phyloP scores from a whole-genome alignment of 192 early-diverging fungal species.

The Mortierella hygrophila region DNA sequence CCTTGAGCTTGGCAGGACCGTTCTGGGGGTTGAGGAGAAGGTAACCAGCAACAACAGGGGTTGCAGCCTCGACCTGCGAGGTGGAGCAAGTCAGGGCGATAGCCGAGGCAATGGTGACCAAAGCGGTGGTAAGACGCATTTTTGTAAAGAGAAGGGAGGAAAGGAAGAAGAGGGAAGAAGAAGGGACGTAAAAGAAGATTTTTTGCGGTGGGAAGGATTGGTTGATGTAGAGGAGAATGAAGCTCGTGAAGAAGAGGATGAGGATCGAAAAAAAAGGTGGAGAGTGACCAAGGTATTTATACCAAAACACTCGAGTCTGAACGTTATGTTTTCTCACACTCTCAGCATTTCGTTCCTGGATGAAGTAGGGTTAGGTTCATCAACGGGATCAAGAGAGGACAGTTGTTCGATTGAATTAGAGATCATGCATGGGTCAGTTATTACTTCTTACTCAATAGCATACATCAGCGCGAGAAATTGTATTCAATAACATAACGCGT shows the following conservation, averaged over 20 bases:
- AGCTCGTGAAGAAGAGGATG: constrained; percentile 12
- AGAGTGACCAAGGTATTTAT: constrained; percentile 13
- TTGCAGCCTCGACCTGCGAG: constrained; percentile 29
- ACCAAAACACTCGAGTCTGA: background rate
- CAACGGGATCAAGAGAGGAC: background rate
- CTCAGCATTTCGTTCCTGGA: background rate
- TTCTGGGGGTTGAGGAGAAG: constrained; percentile 44
- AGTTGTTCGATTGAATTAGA: background rate
- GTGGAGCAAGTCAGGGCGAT: constrained; percentile 30
- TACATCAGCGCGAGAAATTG: background rate
- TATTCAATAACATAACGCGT: background rate
- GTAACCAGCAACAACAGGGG: constrained; percentile 45
- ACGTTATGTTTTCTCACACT: background rate
- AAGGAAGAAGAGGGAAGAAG: constrained; percentile 9
- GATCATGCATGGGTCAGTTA: background rate
- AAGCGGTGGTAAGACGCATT: constrained; percentile 51
- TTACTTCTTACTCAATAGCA: background rate
- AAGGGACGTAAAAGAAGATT: background rate
- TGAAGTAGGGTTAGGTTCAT: background rate
- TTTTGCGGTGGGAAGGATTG: background rate
- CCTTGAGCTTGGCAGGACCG: constrained; percentile 51
- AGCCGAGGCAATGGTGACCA: constrained; percentile 51
- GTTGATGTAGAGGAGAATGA: background rate
- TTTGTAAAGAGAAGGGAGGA: background rate
- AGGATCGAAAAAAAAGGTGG: background rate